Percentiles rank a stretch among this genome's conserved stretches.
phyloP scores from a whole-genome alignment of 441 rosid genomes.

The Manihot esculenta region DNA sequence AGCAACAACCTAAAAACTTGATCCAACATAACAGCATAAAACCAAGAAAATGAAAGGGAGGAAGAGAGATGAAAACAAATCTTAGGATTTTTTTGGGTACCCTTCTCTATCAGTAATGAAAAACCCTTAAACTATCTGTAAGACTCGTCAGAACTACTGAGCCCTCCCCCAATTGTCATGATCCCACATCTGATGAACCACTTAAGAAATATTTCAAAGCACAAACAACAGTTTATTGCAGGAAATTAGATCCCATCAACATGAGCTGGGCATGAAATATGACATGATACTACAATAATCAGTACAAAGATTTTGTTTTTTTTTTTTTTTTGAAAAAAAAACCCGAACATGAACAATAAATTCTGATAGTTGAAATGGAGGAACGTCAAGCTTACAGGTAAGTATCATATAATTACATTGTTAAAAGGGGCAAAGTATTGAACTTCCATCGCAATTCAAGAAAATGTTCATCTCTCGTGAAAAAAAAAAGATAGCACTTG shows the following conservation, averaged over 20 bases:
- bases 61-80: background rate
- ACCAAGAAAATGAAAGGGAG: background rate
- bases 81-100: background rate
- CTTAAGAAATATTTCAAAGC: background rate
- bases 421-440: background rate
- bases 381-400: background rate
- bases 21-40: background rate
- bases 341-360: background rate
- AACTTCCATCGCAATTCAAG: background rate
- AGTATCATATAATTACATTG: background rate
- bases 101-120: background rate
- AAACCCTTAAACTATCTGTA: background rate
- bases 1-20: background rate
- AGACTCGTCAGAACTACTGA: background rate
- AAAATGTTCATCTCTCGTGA: background rate
- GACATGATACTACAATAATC: background rate
- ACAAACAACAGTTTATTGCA: background rate
- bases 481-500: background rate
- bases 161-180: background rate
- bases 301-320: background rate
- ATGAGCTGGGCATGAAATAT: background rate
- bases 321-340: background rate
- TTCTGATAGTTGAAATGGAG: background rate
- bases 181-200: background rate
- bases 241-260: background rate